Evolutionary conservation across 2,329 filamentous ascomycete species (phyloP).

Genomic region (Corniculantispora saksenae): DNA sequence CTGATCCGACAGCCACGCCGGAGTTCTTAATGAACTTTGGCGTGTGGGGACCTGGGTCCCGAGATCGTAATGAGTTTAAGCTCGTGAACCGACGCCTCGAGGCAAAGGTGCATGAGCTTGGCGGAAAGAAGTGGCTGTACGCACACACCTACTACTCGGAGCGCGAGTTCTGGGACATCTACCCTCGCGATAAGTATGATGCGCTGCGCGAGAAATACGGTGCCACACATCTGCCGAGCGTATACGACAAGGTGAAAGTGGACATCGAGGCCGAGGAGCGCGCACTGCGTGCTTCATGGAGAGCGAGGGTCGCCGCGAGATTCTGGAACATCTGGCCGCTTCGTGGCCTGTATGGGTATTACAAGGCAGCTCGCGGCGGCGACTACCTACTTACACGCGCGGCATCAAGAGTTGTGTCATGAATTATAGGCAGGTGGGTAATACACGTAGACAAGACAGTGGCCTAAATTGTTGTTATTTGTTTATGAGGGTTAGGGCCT

Average conservation of each 20-base stretch:
- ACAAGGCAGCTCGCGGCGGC: not conserved
- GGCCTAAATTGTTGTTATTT: no score
- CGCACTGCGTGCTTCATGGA: not conserved
- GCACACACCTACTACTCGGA: slow-evolving; percentile 76
- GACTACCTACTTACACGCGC: not conserved
- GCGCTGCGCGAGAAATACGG: slow-evolving; percentile 58
- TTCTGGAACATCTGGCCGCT: not conserved
- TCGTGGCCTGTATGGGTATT: not conserved
- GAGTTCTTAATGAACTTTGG: slow-evolving; percentile 56
- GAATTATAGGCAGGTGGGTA: no score
- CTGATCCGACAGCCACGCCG: slow-evolving; percentile 11
- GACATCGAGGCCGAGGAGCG: slow-evolving; percentile 28
- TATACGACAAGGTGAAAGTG: slow-evolving; percentile 67
- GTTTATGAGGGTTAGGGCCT: no score
- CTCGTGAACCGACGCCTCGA: slow-evolving; percentile 67
- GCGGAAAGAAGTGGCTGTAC: slow-evolving; percentile 80
- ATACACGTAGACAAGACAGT: no score
- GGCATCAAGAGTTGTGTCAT: no score
- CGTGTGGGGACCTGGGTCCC: slow-evolving; percentile 73
- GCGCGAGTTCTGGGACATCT: slow-evolving; percentile 63
- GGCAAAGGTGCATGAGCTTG: slow-evolving; percentile 60
- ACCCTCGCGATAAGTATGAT: slow-evolving; percentile 60
- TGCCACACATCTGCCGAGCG: slow-evolving; percentile 58
- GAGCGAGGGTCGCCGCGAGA: not conserved
- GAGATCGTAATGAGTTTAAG: slow-evolving; percentile 54